Evolutionary conservation across 495 filamentous ascomycete species (phyloP).

Genomic region (Pseudotulostoma volvatum): DNA sequence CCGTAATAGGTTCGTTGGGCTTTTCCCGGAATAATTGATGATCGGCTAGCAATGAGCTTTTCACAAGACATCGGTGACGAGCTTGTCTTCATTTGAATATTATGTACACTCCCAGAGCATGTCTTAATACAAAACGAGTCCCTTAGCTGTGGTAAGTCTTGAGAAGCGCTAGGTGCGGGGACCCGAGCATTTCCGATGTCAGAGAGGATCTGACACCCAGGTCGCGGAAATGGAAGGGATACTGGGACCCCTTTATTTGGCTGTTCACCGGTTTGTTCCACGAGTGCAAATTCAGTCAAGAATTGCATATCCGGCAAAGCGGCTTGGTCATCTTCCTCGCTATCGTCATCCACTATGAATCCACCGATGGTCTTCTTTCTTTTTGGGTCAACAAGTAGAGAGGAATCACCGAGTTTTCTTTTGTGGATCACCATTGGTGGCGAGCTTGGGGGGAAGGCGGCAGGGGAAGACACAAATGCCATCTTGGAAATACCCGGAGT

Average conservation of each 20-base stretch:
- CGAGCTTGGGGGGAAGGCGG: constrained; percentile 39
- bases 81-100: constrained; percentile 35
- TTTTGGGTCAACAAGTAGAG: constrained; percentile 22
- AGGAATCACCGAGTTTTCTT: constrained; percentile 32
- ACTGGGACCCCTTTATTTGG: not conserved
- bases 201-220: not conserved
- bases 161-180: not conserved
- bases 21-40: constrained; percentile 46
- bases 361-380: constrained; percentile 28
- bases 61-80: constrained; percentile 41
- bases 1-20: constrained; percentile 82
- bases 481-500: constrained; percentile 31
- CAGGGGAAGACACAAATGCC: constrained; percentile 46
- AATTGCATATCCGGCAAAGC: not conserved
- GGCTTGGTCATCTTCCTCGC: constrained; percentile 8
- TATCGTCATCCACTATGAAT: constrained; percentile 28
- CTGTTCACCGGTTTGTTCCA: constrained; percentile 16
- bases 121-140: constrained; percentile 31
- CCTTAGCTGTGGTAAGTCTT: constrained; percentile 8
- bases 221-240: not conserved
- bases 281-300: constrained; percentile 22
- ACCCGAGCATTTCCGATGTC: not conserved
- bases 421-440: constrained; percentile 24
- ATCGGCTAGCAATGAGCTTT: constrained; percentile 51
- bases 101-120: constrained; percentile 46